phyloP scores from a whole-genome alignment of 2,329 filamentous ascomycete species.

The Cordyceps cateniannulata region DNA sequence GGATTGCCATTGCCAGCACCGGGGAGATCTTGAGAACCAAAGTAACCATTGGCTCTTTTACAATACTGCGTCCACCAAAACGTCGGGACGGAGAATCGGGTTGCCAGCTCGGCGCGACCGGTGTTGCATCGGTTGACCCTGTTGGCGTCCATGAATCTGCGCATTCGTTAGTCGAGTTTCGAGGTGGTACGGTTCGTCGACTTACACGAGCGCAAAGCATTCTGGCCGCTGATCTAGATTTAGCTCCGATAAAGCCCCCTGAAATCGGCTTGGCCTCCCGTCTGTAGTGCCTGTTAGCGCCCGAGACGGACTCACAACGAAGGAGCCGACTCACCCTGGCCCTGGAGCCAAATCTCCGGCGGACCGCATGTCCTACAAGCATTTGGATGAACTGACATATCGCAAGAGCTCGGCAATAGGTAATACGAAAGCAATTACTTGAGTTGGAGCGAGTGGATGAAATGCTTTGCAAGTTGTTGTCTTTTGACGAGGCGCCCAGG shows the following conservation, averaged over 20 bases:
- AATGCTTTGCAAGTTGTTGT: too few relatives aligned
- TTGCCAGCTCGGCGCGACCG: neutral
- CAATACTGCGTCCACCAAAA: constrained; percentile 12
- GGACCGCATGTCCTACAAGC: neutral
- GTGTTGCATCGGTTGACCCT: neutral
- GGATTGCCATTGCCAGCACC: constrained; percentile 11
- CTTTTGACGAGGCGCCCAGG: too few relatives aligned
- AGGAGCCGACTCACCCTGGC: neutral
- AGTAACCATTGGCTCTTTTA: constrained; percentile 14
- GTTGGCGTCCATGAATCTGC: neutral
- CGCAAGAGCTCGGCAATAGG: too few relatives aligned
- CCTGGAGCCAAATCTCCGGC: neutral
- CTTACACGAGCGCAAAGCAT: neutral
- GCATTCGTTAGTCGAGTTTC: neutral
- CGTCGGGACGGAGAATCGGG: constrained; percentile 1
- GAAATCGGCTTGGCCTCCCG: neutral
- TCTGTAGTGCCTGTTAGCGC: neutral
- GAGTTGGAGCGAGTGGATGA: too few relatives aligned
- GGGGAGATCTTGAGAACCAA: constrained; percentile 14
- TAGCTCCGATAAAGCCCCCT: neutral
- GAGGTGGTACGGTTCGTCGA: neutral
- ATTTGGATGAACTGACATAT: neutral
- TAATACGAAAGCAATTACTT: too few relatives aligned
- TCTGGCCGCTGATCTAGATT: neutral
- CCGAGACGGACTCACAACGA: neutral